phyloP scores from a whole-genome alignment of 148 eudicot genomes.

The Rhododendron molle region DNA sequence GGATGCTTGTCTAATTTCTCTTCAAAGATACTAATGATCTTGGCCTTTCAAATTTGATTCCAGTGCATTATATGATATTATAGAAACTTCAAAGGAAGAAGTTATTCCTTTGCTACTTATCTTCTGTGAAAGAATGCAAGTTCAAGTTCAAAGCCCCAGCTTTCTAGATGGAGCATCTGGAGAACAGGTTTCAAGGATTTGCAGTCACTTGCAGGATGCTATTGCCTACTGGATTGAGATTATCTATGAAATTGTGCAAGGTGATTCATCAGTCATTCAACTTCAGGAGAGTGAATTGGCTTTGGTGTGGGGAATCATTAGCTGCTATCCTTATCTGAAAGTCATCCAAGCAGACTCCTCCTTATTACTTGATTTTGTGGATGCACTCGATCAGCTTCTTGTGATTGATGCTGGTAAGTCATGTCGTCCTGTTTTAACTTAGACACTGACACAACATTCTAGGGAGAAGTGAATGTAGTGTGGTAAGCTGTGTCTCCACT shows the following conservation, averaged over 20 bases:
- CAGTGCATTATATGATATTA: conserved; percentile 53
- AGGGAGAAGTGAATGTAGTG: background rate
- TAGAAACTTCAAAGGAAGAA: conserved; percentile 50
- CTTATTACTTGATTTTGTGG: conserved; percentile 50
- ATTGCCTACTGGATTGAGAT: background rate
- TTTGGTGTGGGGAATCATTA: conserved; percentile 67
- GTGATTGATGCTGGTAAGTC: conserved; percentile 41
- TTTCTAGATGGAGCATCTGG: conserved; percentile 35
- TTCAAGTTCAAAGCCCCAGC: conserved; percentile 25
- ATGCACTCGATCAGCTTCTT: conserved; percentile 52
- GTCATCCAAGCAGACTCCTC: conserved; percentile 33
- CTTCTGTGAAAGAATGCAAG: conserved; percentile 49
- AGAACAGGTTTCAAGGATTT: conserved; percentile 30
- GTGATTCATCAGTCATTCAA: conserved; percentile 16
- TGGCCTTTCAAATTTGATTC: conserved; percentile 8
- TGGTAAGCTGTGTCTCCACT: background rate
- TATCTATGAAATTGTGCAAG: conserved; percentile 10
- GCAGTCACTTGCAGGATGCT: conserved; percentile 24
- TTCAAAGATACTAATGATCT: background rate
- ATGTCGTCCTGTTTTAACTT: background rate
- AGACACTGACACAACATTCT: background rate
- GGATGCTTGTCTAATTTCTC: background rate
- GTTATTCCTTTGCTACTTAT: conserved; percentile 44
- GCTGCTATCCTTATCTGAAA: conserved; percentile 53
- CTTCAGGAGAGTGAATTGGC: conserved; percentile 51